Evolutionary conservation across 2,329 filamentous ascomycete genomes (phyloP).

Genomic region (Neonectria sp.): DNA sequence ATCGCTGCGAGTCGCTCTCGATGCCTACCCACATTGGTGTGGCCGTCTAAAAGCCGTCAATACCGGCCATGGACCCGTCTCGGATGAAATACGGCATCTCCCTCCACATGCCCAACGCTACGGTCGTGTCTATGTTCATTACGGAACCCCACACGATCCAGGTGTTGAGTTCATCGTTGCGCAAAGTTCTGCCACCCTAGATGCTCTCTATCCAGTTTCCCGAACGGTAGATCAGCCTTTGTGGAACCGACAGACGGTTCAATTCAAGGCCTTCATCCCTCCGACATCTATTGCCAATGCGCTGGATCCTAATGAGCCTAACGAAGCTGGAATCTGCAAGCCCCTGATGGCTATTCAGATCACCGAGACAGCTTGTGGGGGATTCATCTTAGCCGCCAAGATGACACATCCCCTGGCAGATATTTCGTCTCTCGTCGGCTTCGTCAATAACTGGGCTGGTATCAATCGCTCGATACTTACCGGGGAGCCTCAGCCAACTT

Average conservation of each 20-base stretch:
- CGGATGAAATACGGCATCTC: conserved; percentile 28
- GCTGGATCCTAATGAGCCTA: background rate
- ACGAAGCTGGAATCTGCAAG: background rate
- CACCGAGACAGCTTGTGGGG: conserved; percentile 41
- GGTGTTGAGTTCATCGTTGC: conserved; percentile 41
- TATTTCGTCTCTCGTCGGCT: conserved; percentile 34
- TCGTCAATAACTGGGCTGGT: conserved; percentile 43
- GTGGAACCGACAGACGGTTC: conserved; percentile 30
- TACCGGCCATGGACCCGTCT: conserved; percentile 22
- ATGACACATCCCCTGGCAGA: conserved; percentile 45
- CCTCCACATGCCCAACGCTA: conserved; percentile 40
- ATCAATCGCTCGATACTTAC: conserved; percentile 15
- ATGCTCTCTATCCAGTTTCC: conserved; percentile 27
- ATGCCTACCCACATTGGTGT: conserved; percentile 39
- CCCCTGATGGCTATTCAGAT: conserved; percentile 42
- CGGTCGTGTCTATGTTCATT: conserved; percentile 41
- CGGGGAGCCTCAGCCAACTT: rapidly evolving
- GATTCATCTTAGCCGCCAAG: conserved; percentile 38
- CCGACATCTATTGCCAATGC: conserved; percentile 12
- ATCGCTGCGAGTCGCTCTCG: conserved; percentile 27
- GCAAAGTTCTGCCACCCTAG: conserved; percentile 27
- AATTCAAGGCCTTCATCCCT: conserved; percentile 30
- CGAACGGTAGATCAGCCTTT: conserved; percentile 14
- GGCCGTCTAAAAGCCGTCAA: conserved; percentile 38
- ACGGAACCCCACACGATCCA: conserved; percentile 32